Evolutionary conservation across 345 rosid species (phyloP).

Genomic region (Eucalyptus caleyi): DNA sequence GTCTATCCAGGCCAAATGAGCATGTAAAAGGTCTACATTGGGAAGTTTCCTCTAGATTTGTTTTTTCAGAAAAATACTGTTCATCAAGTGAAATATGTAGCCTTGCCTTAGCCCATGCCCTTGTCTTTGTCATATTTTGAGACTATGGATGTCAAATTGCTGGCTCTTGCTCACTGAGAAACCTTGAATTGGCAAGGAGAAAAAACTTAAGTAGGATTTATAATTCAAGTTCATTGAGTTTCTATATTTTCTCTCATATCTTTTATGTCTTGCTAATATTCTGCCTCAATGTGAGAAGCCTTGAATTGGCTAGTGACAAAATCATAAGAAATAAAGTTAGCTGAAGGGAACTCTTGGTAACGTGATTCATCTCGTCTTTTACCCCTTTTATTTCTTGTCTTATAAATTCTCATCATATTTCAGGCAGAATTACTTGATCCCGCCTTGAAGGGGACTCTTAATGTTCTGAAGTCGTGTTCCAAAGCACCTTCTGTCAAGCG

Average conservation of each 20-base stretch:
- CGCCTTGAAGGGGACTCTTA: slow-evolving; percentile 80
- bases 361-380: not conserved
- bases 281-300: not conserved
- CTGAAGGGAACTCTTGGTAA: not conserved
- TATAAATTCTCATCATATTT: not conserved
- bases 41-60: not conserved
- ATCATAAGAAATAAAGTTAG: not conserved
- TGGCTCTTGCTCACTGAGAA: too few relatives aligned
- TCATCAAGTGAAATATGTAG: not conserved
- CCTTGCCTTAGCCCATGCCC: too few relatives aligned
- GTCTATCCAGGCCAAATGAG: too few relatives aligned
- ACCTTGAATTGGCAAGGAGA: too few relatives aligned
- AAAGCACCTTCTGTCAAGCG: slow-evolving; percentile 57
- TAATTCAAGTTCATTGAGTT: not conserved
- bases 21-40: not conserved
- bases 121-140: too few relatives aligned
- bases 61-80: not conserved
- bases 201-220: too few relatives aligned
- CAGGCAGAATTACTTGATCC: slow-evolving; percentile 79
- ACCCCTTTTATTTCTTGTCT: not conserved
- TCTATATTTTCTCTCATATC: not conserved
- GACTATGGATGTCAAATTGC: too few relatives aligned
- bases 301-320: not conserved
- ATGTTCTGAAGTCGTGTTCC: slow-evolving; percentile 66
- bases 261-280: not conserved